Base-by-base conservation (phyloP, 1,139 yeast species). In the Blastobotrys petasosporus region DNA sequence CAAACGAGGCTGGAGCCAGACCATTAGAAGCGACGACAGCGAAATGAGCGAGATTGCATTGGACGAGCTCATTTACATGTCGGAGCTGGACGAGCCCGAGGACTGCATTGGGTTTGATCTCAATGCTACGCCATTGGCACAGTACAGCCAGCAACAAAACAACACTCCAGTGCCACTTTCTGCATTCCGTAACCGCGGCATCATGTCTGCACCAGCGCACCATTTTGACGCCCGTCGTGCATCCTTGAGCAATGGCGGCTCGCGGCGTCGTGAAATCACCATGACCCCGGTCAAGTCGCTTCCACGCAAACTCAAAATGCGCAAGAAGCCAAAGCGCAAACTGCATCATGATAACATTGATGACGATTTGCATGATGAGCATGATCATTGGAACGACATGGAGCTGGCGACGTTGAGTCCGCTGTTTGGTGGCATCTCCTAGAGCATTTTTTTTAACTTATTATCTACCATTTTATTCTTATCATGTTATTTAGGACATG, bases 41-140 rank as follows among this genome's bases (percentile, higher is more conserved):
- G 76, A 68, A 43, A 74, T 72, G 48, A 83, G 82, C 61, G 90
- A 84, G 39, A 67, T 87, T 43, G 88, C 86, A 5, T 69, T 90
- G 48, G 96, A 88, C 61, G 97, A 90, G 58, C 73, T 88, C 49
- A 73, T 90, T 58, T 86, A 90, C 63, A 83, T 92, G 64, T 83
- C 92, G 62, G 96, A 86, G 61, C 70, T 90, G 53, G 96, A 87
- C 57, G 88, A 85, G 23, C 34, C 30, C 55, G 86, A 79, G 42
- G 85, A 81, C 45, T 31, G 31, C 11, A 80, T 76, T 45, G 79
- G 68, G 12, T 60, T 54, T 16, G 52, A 51, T 29, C 54, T 51
- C 28, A 37, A 12, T 39, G 48, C 41, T 41, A 48, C 41, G 23
- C 34, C 44, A 1, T 15, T 29, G 30, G 45, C 31, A 15, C 37